phyloP scores from a whole-genome alignment of 2,329 filamentous ascomycete species.

The Fusarium marasasianum region DNA sequence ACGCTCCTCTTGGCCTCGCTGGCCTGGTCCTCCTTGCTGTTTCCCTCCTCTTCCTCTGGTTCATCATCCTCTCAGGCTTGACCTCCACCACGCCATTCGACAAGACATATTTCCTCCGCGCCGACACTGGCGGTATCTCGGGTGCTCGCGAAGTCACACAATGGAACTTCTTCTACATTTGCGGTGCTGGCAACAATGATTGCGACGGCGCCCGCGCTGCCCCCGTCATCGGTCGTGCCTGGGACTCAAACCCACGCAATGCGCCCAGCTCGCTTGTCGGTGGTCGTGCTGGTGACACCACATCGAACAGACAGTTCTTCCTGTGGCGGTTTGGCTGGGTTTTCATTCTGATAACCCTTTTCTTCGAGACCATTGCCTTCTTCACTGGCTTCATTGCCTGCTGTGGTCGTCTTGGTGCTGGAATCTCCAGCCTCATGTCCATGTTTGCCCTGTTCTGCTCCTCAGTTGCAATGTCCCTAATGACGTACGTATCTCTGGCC shows the following conservation, averaged over 20 bases:
- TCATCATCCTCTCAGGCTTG: constrained; percentile 67
- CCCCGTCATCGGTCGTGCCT: constrained; percentile 77
- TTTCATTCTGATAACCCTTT: constrained; percentile 84
- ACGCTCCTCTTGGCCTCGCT: constrained; percentile 52
- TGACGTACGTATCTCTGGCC: constrained; percentile 69
- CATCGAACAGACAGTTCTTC: constrained; percentile 74
- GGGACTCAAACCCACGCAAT: constrained; percentile 58
- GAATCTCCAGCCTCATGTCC: constrained; percentile 68
- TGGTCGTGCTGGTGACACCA: constrained; percentile 62
- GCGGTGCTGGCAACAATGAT: constrained; percentile 69
- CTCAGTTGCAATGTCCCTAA: constrained; percentile 72
- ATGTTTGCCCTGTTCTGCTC: constrained; percentile 74
- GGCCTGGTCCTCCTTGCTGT: constrained; percentile 60
- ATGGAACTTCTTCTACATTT: constrained; percentile 93
- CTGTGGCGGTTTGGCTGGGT: constrained; percentile 94
- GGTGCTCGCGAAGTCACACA: constrained; percentile 74
- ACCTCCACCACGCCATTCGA: constrained; percentile 66
- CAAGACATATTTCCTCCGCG: constrained; percentile 86
- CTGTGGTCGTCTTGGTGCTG: constrained; percentile 75
- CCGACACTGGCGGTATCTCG: constrained; percentile 76
- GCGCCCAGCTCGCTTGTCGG: constrained; percentile 60
- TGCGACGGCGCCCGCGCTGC: constrained; percentile 72
- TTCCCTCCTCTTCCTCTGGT: constrained; percentile 65
- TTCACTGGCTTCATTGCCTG: constrained; percentile 75
- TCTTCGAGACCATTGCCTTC: constrained; percentile 77